Conservation (phyloP, 805 yeast species). For the Metschnikowia matae region DNA sequence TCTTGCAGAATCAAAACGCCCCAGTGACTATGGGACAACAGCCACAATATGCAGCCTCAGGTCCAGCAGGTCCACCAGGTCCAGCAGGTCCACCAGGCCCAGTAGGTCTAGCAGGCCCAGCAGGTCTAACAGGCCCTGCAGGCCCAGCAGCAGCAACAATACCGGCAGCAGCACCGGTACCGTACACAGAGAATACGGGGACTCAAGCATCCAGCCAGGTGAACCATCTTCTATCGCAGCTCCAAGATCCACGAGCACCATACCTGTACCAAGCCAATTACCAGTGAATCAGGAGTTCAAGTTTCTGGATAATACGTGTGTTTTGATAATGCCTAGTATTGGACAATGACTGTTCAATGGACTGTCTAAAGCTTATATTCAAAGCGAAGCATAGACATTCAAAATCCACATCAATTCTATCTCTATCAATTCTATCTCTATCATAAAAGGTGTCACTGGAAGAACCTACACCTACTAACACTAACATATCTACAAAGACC, state of each 20-base stretch:
- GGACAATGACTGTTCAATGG: too few relatives aligned
- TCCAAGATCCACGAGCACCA: background rate
- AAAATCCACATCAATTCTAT: too few relatives aligned
- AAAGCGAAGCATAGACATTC: too few relatives aligned
- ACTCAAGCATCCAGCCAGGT: conserved; percentile 7
- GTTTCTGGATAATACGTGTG: too few relatives aligned
- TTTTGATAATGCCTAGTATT: too few relatives aligned
- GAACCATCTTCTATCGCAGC: conserved; percentile 11
- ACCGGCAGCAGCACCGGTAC: background rate
- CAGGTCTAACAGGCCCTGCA: background rate
- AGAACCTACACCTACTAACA: too few relatives aligned
- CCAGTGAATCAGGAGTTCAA: background rate
- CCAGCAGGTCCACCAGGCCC: background rate
- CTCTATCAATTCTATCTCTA: too few relatives aligned
- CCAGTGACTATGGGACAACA: background rate
- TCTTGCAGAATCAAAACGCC: conserved; percentile 20
- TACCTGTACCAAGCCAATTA: background rate
- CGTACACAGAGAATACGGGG: background rate
- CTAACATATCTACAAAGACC: too few relatives aligned
- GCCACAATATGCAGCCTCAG: background rate
- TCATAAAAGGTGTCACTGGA: too few relatives aligned
- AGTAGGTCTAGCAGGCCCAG: too few relatives aligned
- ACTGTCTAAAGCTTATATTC: too few relatives aligned
- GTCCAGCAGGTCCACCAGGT: background rate
- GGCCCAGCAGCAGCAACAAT: background rate